Evolutionary conservation across 179 eudicot genomes (phyloP), one percentile per base, ranked within the genome.

Genomic region (Patellifolia procumbens): DNA sequence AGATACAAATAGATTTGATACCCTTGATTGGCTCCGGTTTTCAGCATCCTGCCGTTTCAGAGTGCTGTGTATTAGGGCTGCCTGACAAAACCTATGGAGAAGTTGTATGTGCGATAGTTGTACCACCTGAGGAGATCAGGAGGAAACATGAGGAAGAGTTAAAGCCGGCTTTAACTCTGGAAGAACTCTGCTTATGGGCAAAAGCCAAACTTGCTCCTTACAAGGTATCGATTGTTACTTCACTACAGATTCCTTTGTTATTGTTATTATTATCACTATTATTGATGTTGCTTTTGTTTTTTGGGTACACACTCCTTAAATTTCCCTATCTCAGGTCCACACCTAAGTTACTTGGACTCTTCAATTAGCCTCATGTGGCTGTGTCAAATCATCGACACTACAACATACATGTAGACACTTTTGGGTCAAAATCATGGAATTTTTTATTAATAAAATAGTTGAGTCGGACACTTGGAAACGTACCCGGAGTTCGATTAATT

Each of bases 51-150:
- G 80, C 88, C 60, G 86, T 95, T 72, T 83, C 98, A 17, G 99
- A 95, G 84, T 95, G 99, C 85, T 93, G 94, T 78, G 99, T 95
- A 67, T 79, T 95, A 82, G 99, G 99, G 34, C 85, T 95, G 79
- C 89, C 96, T 3, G 99, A 95, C 82, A 85, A 87, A 78, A 78
- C 87, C 72, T 91, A 89, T 37, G 99, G 99, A 49, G 99, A 95
- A 89, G 96, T 85, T 59, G 97, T 95, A 28, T 81, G 85, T 58
- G 96, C 97, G 29, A 87, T 95, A 79, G 81, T 95, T 83, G 92
- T 95, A 53, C 99, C 97, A 7, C 83, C 86, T 24, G 89, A 83
- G 60, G 93, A 88, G 65, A 78, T 78, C 10, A 90, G 88, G 78
- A 86, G 77, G 76, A 84, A 80, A 56, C 85, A 72, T 39, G 86